A percentile compares a stretch with the other conserved stretches of the same genome.
Evolutionary conservation across 2,329 filamentous ascomycete species (phyloP).

Genomic region (Colletotrichum chlorophyti): DNA sequence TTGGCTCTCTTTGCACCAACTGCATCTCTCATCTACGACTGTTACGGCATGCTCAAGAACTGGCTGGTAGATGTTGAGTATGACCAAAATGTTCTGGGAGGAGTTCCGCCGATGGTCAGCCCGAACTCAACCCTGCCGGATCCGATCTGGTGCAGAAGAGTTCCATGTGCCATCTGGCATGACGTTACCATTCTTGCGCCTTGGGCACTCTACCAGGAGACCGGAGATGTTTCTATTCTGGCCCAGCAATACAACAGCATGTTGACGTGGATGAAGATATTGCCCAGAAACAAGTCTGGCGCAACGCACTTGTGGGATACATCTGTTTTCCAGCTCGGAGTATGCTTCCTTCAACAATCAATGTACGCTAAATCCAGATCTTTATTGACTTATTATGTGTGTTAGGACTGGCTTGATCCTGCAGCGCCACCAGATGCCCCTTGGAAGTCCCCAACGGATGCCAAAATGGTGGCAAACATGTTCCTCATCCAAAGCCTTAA

Average conservation of each 20-base stretch:
- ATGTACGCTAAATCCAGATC: accelerated
- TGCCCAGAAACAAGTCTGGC: conserved; percentile 4
- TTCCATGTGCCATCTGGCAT: conserved; percentile 28
- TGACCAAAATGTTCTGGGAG: conserved; percentile 40
- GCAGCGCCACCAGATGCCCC: conserved; percentile 37
- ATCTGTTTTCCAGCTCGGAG: conserved; percentile 4
- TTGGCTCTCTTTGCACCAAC: conserved; percentile 19
- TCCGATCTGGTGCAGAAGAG: conserved; percentile 20
- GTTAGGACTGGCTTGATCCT: conserved; percentile 41
- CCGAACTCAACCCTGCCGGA: conserved; percentile 33
- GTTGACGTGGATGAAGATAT: neutral
- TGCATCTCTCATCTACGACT: conserved; percentile 9
- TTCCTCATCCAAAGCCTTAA: conserved; percentile 34
- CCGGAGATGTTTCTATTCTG: neutral
- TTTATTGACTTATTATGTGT: neutral
- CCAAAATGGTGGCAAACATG: conserved; percentile 38
- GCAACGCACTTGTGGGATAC: conserved; percentile 12
- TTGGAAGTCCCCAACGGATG: conserved; percentile 35
- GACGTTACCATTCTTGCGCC: conserved; percentile 18
- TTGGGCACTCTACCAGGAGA: conserved; percentile 17
- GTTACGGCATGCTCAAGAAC: conserved; percentile 9
- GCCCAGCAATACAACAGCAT: conserved; percentile 10
- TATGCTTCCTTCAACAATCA: neutral
- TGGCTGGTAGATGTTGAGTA: conserved; percentile 23
- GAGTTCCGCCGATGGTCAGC: conserved; percentile 41